Percentiles rank a stretch among this genome's conserved stretches.
Evolutionary conservation across 768 basidiomycete species (phyloP).

Genomic region (Macrolepiota dolichaula): DNA sequence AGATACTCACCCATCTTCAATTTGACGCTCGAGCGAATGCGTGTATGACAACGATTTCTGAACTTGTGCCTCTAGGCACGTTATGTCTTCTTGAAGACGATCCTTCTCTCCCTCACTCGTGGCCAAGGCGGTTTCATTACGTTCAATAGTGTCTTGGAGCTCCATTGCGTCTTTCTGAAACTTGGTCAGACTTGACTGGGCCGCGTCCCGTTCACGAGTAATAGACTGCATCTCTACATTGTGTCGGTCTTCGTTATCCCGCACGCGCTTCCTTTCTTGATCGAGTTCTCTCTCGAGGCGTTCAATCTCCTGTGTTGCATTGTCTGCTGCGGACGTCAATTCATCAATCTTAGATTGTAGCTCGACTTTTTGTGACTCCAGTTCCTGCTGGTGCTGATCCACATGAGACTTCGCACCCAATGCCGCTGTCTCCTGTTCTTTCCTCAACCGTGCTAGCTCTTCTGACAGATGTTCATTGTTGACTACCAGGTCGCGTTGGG

Average conservation of each 20-base stretch:
- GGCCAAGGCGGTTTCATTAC: slow-evolving; percentile 32
- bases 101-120: slow-evolving; percentile 47
- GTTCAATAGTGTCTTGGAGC: slow-evolving; percentile 37
- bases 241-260: slow-evolving; percentile 28
- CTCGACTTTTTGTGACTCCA: slow-evolving; percentile 31
- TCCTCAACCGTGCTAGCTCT: slow-evolving; percentile 19
- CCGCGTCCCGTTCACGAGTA: slow-evolving; percentile 23
- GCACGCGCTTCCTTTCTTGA: slow-evolving; percentile 31
- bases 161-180: slow-evolving; percentile 32
- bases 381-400: slow-evolving; percentile 17
- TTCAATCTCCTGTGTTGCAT: slow-evolving; percentile 33
- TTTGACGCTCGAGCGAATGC: slow-evolving; percentile 60
- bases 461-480: slow-evolving; percentile 11
- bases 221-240: slow-evolving; percentile 27
- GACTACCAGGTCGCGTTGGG: not conserved
- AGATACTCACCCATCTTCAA: slow-evolving; percentile 53
- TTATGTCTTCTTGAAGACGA: slow-evolving; percentile 51
- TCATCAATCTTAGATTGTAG: slow-evolving; percentile 34
- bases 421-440: slow-evolving; percentile 29
- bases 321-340: slow-evolving; percentile 33
- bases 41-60: slow-evolving; percentile 60
- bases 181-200: slow-evolving; percentile 29
- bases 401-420: slow-evolving; percentile 23
- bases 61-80: slow-evolving; percentile 58
- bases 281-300: slow-evolving; percentile 36